Conservation (phyloP, 1,284 basidiomycete species). For the Abortiporus biennis region DNA sequence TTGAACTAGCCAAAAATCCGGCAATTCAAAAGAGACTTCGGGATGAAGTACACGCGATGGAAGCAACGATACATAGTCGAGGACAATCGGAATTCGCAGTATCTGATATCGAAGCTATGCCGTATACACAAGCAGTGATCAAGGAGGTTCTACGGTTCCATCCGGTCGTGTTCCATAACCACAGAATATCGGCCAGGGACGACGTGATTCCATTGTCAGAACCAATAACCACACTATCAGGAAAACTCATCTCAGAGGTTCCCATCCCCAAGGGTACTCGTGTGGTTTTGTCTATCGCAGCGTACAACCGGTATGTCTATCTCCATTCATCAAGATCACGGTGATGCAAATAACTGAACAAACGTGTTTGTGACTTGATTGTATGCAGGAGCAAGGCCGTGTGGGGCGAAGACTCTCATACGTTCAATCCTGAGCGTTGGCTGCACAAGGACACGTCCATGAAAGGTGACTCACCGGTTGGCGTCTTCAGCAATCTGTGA, state of each 20-base stretch:
- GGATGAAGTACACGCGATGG: constrained; percentile 31
- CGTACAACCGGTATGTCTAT: constrained; percentile 26
- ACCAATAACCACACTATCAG: constrained; percentile 18
- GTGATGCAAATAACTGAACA: background rate
- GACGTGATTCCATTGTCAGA: constrained; percentile 23
- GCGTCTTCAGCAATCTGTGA: constrained; percentile 36
- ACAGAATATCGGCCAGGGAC: constrained; percentile 18
- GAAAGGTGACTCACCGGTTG: constrained; percentile 19
- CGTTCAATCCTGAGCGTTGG: constrained; percentile 23
- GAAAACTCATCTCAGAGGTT: constrained; percentile 24
- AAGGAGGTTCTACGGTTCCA: constrained; percentile 30
- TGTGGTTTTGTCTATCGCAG: constrained; percentile 27
- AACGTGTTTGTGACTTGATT: background rate
- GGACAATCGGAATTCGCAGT: constrained; percentile 25
- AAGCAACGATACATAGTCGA: constrained; percentile 30
- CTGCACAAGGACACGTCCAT: constrained; percentile 11
- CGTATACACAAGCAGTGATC: constrained; percentile 41
- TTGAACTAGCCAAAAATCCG: constrained; percentile 34
- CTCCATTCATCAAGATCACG: background rate
- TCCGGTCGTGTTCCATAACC: constrained; percentile 17
- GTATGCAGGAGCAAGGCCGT: constrained; percentile 16
- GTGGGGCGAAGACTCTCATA: constrained; percentile 22
- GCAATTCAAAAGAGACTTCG: constrained; percentile 33
- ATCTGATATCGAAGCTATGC: constrained; percentile 42
- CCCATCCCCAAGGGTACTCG: constrained; percentile 25